Conservation (phyloP, 805 yeast species). For the Myxozyma geophila region DNA sequence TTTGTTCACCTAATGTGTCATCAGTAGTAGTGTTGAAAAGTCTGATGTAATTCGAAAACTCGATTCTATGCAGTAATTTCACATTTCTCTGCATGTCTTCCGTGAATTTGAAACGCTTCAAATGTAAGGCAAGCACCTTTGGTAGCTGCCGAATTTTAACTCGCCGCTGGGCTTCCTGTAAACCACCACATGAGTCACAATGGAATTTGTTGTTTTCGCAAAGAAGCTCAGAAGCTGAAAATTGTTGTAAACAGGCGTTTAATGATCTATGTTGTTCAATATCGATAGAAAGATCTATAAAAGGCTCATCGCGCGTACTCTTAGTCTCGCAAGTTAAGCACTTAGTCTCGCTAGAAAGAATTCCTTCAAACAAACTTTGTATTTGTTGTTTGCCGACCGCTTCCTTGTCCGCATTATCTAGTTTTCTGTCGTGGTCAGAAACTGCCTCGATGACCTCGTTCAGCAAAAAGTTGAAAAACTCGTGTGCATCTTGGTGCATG, state of each 20-base stretch:
- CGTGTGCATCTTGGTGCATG: constrained; percentile 99
- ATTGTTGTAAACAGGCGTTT: constrained; percentile 77
- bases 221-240: constrained; percentile 82
- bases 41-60: constrained; percentile 74
- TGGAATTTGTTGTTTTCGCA: constrained; percentile 88
- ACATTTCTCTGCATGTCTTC: constrained; percentile 80
- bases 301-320: constrained; percentile 81
- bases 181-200: constrained; percentile 86
- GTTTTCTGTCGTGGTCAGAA: constrained; percentile 41
- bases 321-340: constrained; percentile 87
- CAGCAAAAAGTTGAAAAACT: constrained; percentile 83
- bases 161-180: constrained; percentile 92
- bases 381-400: constrained; percentile 50
- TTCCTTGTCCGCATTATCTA: constrained; percentile 8
- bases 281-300: constrained; percentile 85
- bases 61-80: constrained; percentile 82
- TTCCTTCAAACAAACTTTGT: constrained; percentile 79
- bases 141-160: constrained; percentile 82
- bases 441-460: constrained; percentile 66
- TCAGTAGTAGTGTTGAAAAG: constrained; percentile 66
- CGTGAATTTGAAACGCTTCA: constrained; percentile 89
- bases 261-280: constrained; percentile 74
- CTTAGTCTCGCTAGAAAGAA: constrained; percentile 81
- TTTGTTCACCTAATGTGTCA: constrained; percentile 46
- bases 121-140: constrained; percentile 75